phyloP scores from a whole-genome alignment of 2,329 filamentous ascomycete species.

The Ophiostoma populinum region DNA sequence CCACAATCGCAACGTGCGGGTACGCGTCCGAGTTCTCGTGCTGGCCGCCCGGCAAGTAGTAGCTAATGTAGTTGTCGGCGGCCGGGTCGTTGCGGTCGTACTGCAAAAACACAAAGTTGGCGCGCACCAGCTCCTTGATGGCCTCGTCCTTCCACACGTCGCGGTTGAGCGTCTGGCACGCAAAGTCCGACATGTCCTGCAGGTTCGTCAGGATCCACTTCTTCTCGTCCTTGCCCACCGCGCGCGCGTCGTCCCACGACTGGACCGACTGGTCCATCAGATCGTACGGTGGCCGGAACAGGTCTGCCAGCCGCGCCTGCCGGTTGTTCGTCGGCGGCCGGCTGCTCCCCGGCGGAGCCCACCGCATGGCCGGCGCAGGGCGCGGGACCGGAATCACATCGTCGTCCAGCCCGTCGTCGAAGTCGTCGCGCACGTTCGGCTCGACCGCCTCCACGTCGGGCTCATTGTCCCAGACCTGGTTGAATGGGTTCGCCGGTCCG shows the following conservation, averaged over 20 bases:
- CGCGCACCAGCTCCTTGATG: slow-evolving; percentile 63
- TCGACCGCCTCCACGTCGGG: not conserved
- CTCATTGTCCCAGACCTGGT: slow-evolving; percentile 22
- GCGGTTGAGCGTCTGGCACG: slow-evolving; percentile 83
- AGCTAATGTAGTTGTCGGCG: slow-evolving; percentile 67
- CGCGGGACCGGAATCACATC: no score
- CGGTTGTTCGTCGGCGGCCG: not conserved
- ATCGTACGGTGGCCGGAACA: slow-evolving; percentile 85
- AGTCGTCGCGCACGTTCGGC: slow-evolving; percentile 10
- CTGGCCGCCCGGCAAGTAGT: slow-evolving; percentile 59
- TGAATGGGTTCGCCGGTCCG: slow-evolving; percentile 19
- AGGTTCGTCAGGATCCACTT: slow-evolving; percentile 96
- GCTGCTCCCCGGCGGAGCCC: not conserved
- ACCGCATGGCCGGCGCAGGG: no score
- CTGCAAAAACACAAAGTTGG: slow-evolving; percentile 93
- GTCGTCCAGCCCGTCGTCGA: slow-evolving; percentile 1
- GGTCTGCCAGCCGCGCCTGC: slow-evolving; percentile 53
- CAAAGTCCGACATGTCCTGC: slow-evolving; percentile 83
- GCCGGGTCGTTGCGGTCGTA: slow-evolving; percentile 73
- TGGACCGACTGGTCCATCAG: slow-evolving; percentile 51
- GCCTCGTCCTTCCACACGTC: slow-evolving; percentile 87
- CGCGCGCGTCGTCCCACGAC: slow-evolving; percentile 69
- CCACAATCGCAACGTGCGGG: slow-evolving; percentile 88
- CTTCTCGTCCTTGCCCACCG: slow-evolving; percentile 69
- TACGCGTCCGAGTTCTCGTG: slow-evolving; percentile 78